These are phyloP conservation scores for Candida xiaguanensis DNA, from an alignment of 805 yeast genomes.

Conservation along the genomic window DNA sequence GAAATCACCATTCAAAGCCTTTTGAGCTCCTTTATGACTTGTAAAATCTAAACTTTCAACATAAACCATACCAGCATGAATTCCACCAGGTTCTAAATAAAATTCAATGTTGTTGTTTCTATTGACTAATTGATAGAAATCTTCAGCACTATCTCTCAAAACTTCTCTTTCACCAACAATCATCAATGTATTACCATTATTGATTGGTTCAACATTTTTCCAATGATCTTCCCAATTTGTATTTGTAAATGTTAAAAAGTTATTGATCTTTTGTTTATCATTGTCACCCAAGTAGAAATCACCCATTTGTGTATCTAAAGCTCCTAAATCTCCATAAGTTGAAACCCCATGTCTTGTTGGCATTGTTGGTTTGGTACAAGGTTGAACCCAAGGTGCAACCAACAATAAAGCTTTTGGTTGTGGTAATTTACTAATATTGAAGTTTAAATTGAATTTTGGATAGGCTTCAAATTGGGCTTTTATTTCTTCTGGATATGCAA, in stretches of 20 bases:
- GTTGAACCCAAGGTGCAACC: slow-evolving; percentile 36
- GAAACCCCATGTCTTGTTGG: slow-evolving; percentile 21
- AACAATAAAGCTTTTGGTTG: slow-evolving; percentile 27
- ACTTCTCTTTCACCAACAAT: slow-evolving; percentile 33
- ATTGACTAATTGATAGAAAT: slow-evolving; percentile 18
- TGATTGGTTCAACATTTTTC: slow-evolving; percentile 23
- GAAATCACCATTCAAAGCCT: slow-evolving; percentile 25
- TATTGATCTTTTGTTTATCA: slow-evolving; percentile 14
- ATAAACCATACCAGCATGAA: slow-evolving; percentile 31
- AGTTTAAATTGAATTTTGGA: slow-evolving; percentile 13
- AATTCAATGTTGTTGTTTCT: slow-evolving; percentile 13
- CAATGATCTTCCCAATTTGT: slow-evolving; percentile 22
- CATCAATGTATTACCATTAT: slow-evolving; percentile 16
- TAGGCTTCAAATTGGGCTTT: slow-evolving; percentile 18
- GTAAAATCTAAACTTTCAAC: slow-evolving; percentile 32
- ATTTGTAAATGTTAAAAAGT: slow-evolving; percentile 20
- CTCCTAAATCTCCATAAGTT: slow-evolving; percentile 30
- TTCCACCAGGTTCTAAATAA: slow-evolving; percentile 31
- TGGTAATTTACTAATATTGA: slow-evolving; percentile 13
- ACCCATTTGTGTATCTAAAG: slow-evolving; percentile 26
- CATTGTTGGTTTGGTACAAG: slow-evolving; percentile 17
- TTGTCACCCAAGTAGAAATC: slow-evolving; percentile 26
- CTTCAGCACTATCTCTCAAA: slow-evolving; percentile 25
- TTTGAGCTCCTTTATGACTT: slow-evolving; percentile 16
- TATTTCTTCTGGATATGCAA: slow-evolving; percentile 31